Base-by-base conservation (phyloP, 306 rosid genomes). In the Cicer yamashitae region DNA sequence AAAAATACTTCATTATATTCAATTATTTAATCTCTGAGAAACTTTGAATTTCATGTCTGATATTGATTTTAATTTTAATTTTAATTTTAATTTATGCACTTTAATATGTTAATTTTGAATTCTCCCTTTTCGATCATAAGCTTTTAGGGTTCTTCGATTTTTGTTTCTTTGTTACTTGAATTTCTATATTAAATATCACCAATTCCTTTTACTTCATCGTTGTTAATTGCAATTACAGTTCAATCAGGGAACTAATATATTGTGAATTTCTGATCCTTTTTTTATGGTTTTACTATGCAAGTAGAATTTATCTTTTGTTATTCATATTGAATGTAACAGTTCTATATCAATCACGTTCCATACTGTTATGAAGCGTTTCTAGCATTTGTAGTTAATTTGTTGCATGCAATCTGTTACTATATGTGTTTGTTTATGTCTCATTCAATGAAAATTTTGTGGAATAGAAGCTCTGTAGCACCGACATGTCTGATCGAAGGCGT, bases 321-420 rank as follows among this genome's bases (percentile, higher is more conserved):
- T 47, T 47, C 10, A 22, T 45, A 10, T 61, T 43, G 56, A 7
- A 8, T 59, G 50, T 15, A 39, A 60, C 25, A 45, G 50, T 30
- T 60, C n/a, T 8, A 43, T 73, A 14, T 7, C 34, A n/a, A 14
- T 7, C 34, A 10, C 50, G 40, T 17, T 7, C 39, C 59, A 50
- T 40, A 40, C 10, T 2, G 50, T 40, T 67, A 30, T 68, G 73
- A 75, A 41, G 57, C 40, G 60, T 48, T 64, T 0, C 30, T 50
- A 45, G 50, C 12, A 18, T 50, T 40, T 66, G 44, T 43, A 51
- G 38, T 51, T 61, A 52, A 41, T 10, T 37, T 15, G n/a, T 71
- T 38, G 6, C 14, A 40, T 4, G 22, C 15, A 43, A 66, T 57
- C 10, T 69, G 22, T 50, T 75, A 51, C 64, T 43, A 13, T 9